Evolutionary conservation across 352 stramenopile genomes (phyloP).

Genomic region (Lagenidium giganteum): DNA sequence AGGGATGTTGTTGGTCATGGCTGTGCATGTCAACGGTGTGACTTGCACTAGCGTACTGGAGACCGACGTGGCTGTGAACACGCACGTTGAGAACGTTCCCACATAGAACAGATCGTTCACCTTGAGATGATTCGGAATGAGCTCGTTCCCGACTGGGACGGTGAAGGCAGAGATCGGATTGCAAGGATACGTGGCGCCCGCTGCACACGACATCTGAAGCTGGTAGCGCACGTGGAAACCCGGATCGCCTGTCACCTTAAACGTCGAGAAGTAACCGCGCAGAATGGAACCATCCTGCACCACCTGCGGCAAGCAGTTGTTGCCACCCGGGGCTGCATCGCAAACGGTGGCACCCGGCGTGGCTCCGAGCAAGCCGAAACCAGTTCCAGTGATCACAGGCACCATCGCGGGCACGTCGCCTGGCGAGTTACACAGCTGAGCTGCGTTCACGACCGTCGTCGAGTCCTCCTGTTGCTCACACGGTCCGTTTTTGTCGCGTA

Average conservation of each 20-base stretch:
- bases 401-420: slow-evolving; percentile 89
- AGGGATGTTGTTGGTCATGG: slow-evolving; percentile 15
- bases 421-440: slow-evolving; percentile 90
- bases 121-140: slow-evolving; percentile 26
- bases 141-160: slow-evolving; percentile 21
- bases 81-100: slow-evolving; percentile 34
- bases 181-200: slow-evolving; percentile 11
- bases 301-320: slow-evolving; percentile 15
- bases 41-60: slow-evolving; percentile 31
- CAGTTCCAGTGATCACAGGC: slow-evolving; percentile 9
- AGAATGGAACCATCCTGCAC: slow-evolving; percentile 71
- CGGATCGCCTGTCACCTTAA: slow-evolving; percentile 78
- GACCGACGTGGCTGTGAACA: slow-evolving; percentile 43
- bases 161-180: slow-evolving; percentile 25
- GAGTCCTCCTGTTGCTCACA: slow-evolving; percentile 65
- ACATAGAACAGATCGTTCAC: slow-evolving; percentile 53
- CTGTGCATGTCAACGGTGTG: slow-evolving; percentile 17
- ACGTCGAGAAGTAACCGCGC: slow-evolving; percentile 84
- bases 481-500: slow-evolving; percentile 72
- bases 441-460: slow-evolving; percentile 24
- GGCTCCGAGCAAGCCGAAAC: slow-evolving; percentile 27
- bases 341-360: slow-evolving; percentile 24
- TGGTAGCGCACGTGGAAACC: slow-evolving; percentile 40
- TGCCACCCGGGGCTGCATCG: slow-evolving; percentile 14
- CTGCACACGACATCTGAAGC: slow-evolving; percentile 28